Base-by-base conservation (phyloP, 257 asterid species). In the Lithospermum erythrorhizon region DNA sequence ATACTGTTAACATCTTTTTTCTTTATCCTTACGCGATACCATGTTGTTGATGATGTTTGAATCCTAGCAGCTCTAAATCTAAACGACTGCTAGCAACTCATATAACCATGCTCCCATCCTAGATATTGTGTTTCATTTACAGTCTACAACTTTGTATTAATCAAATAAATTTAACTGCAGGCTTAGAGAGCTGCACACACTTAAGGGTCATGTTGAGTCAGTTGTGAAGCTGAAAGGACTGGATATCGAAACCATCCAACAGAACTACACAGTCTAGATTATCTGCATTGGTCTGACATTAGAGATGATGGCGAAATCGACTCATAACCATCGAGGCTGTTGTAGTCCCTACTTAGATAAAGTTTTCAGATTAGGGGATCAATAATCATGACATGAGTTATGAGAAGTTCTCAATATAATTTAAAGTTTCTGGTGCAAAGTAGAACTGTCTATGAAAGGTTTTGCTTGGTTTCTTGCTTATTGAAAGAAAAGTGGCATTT, bases 121-220 rank as follows among this genome's bases (percentile, higher is more conserved):
- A 8, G 24, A 15, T 3, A 35, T 5, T 18, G 30, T 9, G 6
- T 58, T 27, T 19, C 2, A 4, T 35, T 4, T 13, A 14, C 13
- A 15, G 6, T 15, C 23, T 17, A 6, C 56, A 14, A 20, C 23
- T 21, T 22, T 48, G 24, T 13, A 59, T 18, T 30, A 20, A 53
- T 21, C 7, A 48, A 16, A 2, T 41, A 2, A 41, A 8, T 41
- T 13, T 54, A 32, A 41, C 32, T 37, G 21, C 54, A 90, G 96
- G 90, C 96, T 91, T 7, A 84, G 94, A 15, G 98, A 91, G 90
- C 68, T 91, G 75, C 89, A 81, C 51, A 91, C 98, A 8, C 95
- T 91, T 67, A 90, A 87, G 85, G 98, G 96, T 20, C 98, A 90
- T n/a, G 98, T 90, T 6, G 98, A 90, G 78, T 90, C 98, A 1